Evolutionary conservation across 768 basidiomycete species (phyloP), one percentile per base, ranked within the genome.

Genomic region (Crepidotus variabilis): DNA sequence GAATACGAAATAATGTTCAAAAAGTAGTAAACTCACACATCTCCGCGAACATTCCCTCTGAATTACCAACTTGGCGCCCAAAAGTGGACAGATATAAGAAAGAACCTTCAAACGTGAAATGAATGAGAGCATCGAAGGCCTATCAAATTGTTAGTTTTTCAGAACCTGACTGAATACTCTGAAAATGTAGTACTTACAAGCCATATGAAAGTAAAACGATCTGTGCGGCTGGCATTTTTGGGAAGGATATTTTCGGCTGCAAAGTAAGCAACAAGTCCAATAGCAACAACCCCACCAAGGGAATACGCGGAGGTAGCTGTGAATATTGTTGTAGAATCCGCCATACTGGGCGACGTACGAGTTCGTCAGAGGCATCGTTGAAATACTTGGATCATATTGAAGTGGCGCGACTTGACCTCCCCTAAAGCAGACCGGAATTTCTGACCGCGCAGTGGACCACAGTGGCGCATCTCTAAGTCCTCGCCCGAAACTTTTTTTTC

Each of bases 121-220:
- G 91, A 57, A 89, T 89, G 67, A 90, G 74, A 2, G 83, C 89
- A 67, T 92, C 90, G 61, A 92, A 92, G 20, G 87, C 80, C 89
- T 90, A 61, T 51, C 23, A 48, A 33, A 9, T 55, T 24, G 39
- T 33, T 14, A 28, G n/a, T 53, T 56, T 16, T 10, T 55, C 28
- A 2, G 13, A n/a, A 22, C 59, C n/a, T 51, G 39, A 21, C 35
- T 18, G 5, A 32, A 24, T 46, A 21, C 5, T 35, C 34, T 8
- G 0, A 10, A 45, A 58, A n/a, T 20, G 22, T 23, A 13, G 50
- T 23, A 73, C 81, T 63, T 62, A 89, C 88, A 62, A 92, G 74
- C 90, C 90, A 92, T 49, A 91, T 81, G 71, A 90, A 92, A 9
- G 87, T 84, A 59, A 78, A 82, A 56, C 74, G 75, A 65, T 92